A percentile compares a stretch with the other conserved stretches of the same genome.
Evolutionary conservation across 2,329 filamentous ascomycete species (phyloP).

Genomic region (Talaromyces sp.): DNA sequence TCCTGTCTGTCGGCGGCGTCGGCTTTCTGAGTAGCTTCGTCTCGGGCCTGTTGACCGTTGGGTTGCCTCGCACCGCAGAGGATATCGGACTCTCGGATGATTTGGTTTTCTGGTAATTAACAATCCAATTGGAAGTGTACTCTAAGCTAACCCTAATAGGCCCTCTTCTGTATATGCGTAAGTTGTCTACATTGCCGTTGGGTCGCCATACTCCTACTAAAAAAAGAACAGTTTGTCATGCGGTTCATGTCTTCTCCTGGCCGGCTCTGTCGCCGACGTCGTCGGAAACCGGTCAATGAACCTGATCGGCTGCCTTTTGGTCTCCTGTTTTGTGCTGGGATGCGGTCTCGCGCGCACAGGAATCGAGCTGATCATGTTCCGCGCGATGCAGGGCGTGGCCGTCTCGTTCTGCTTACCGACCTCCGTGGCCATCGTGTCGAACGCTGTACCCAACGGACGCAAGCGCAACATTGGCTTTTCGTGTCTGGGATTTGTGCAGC

Average conservation of each 20-base stretch:
- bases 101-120: slow-evolving; percentile 9
- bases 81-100: slow-evolving; percentile 10
- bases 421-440: slow-evolving; percentile 45
- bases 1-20: slow-evolving; percentile 10
- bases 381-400: slow-evolving; percentile 41
- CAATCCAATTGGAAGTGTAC: background rate
- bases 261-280: slow-evolving; percentile 47
- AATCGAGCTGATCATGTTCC: slow-evolving; percentile 42
- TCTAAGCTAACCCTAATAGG: background rate
- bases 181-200: slow-evolving; percentile 8
- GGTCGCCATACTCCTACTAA: slow-evolving; percentile 32
- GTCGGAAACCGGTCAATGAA: slow-evolving; percentile 45
- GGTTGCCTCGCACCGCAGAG: slow-evolving; percentile 6
- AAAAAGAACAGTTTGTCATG: slow-evolving; percentile 13
- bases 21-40: slow-evolving; percentile 8
- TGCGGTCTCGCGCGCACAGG: slow-evolving; percentile 35
- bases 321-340: slow-evolving; percentile 37
- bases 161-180: slow-evolving; percentile 11
- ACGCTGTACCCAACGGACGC: slow-evolving; percentile 40
- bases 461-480: slow-evolving; percentile 49
- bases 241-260: slow-evolving; percentile 45
- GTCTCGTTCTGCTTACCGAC: slow-evolving; percentile 44
- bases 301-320: slow-evolving; percentile 40
- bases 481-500: slow-evolving; percentile 45
- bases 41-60: slow-evolving; percentile 9